Conservation (phyloP, 768 basidiomycete species). For the Mycena haematopus region DNA sequence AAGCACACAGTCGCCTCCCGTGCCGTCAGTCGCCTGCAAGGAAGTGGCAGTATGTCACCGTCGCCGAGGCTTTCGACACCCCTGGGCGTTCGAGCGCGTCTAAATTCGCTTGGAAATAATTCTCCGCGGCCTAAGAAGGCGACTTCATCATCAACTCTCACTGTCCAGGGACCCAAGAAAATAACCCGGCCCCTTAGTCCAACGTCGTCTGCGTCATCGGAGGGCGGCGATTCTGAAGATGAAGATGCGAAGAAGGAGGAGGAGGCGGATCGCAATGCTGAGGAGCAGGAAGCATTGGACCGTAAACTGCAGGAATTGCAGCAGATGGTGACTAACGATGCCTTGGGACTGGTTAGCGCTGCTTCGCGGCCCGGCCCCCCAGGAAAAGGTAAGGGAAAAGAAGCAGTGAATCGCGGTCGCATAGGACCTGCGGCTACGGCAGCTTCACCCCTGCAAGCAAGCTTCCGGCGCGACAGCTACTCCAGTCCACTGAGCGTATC, state of each 20-base stretch:
- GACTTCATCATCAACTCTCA: slow-evolving; percentile 75
- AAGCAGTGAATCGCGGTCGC: slow-evolving; percentile 51
- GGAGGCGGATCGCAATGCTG: slow-evolving; percentile 68
- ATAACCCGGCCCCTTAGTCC: slow-evolving; percentile 46
- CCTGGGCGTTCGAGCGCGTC: slow-evolving; percentile 70
- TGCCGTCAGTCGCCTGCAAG: slow-evolving; percentile 39
- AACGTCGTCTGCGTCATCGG: slow-evolving; percentile 60
- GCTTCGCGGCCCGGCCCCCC: slow-evolving; percentile 33
- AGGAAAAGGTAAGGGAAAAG: slow-evolving; percentile 45
- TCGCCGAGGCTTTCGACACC: slow-evolving; percentile 58
- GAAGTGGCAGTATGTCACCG: slow-evolving; percentile 44
- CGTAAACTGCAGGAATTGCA: slow-evolving; percentile 74
- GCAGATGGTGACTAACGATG: slow-evolving; percentile 75
- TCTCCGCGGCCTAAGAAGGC: slow-evolving; percentile 60
- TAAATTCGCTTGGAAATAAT: slow-evolving; percentile 70
- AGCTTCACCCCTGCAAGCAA: slow-evolving; percentile 40
- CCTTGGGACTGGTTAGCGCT: slow-evolving; percentile 69
- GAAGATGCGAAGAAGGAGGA: slow-evolving; percentile 72
- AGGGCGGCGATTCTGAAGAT: slow-evolving; percentile 60
- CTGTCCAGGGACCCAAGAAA: slow-evolving; percentile 60
- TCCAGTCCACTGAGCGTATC: slow-evolving; percentile 73
- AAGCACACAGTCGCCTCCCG: slow-evolving; percentile 40
- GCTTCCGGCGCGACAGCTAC: slow-evolving; percentile 45
- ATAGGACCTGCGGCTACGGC: slow-evolving; percentile 37
- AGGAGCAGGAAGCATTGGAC: slow-evolving; percentile 71